Evolutionary conservation across 768 basidiomycete species (phyloP).

Genomic region (Steccherinum ochraceum): DNA sequence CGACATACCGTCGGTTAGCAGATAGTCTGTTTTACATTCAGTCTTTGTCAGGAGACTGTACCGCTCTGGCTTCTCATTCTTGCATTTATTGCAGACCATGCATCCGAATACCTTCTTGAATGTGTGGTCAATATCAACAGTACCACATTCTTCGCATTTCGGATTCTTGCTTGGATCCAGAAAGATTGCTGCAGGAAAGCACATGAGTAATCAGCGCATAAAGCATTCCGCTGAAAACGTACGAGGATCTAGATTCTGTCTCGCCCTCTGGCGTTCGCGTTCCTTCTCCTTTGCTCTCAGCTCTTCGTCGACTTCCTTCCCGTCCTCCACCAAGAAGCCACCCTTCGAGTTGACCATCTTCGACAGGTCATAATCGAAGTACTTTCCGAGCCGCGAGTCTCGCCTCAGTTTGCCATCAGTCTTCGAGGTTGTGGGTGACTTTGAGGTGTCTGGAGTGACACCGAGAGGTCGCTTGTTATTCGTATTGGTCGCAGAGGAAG

Average conservation of each 20-base stretch:
- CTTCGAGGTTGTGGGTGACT: constrained; percentile 52
- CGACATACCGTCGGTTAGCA: not conserved
- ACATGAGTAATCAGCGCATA: not conserved
- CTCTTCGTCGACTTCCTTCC: constrained; percentile 74
- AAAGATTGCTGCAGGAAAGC: constrained; percentile 54
- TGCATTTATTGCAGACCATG: constrained; percentile 84
- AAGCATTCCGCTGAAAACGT: constrained; percentile 21
- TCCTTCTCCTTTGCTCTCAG: constrained; percentile 72
- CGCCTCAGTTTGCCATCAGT: constrained; percentile 52
- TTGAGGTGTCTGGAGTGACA: constrained; percentile 49
- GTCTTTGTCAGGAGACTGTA: constrained; percentile 97
- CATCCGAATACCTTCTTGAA: constrained; percentile 79
- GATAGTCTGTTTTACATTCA: constrained; percentile 86
- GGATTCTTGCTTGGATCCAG: constrained; percentile 72
- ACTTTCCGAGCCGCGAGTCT: constrained; percentile 78
- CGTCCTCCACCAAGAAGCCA: constrained; percentile 89
- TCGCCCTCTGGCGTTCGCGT: constrained; percentile 69
- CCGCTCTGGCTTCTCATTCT: constrained; percentile 84
- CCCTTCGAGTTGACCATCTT: constrained; percentile 98
- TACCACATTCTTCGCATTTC: constrained; percentile 79
- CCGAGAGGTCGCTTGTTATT: constrained; percentile 72
- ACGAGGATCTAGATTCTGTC: constrained; percentile 75
- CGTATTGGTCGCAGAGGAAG: constrained; percentile 47
- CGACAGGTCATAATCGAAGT: constrained; percentile 95
- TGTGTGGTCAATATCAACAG: constrained; percentile 83